phyloP scores from a whole-genome alignment of 78 protist genomes.

The Planoprotostelium fungivorum region DNA sequence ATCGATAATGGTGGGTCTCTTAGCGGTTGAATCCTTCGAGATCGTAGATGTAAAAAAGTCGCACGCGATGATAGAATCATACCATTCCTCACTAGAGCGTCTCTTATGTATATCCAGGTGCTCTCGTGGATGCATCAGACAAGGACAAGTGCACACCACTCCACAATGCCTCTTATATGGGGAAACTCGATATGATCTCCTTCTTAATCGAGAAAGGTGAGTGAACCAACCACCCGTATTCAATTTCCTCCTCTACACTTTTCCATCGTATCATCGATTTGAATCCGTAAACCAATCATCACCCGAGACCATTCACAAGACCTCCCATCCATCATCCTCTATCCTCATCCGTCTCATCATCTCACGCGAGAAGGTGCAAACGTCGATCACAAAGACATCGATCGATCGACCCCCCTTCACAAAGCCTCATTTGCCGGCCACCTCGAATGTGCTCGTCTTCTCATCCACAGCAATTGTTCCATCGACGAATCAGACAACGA shows the following conservation, averaged over 20 bases:
- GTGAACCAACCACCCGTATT: too few relatives aligned
- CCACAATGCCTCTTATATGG: not conserved
- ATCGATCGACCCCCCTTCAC: slow-evolving; percentile 62
- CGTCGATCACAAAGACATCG: slow-evolving; percentile 55
- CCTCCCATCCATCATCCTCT: not conserved
- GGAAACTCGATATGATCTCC: not conserved
- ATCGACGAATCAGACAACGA: slow-evolving; percentile 51
- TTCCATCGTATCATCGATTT: too few relatives aligned
- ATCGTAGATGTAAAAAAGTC: not conserved
- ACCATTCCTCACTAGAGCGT: too few relatives aligned
- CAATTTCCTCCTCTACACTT: too few relatives aligned
- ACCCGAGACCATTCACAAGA: too few relatives aligned
- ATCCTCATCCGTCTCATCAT: not conserved
- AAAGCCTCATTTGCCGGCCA: slow-evolving; percentile 52
- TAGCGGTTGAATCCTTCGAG: not conserved
- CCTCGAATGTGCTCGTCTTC: slow-evolving; percentile 47
- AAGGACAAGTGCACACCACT: not conserved
- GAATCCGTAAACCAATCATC: too few relatives aligned
- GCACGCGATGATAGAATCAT: too few relatives aligned
- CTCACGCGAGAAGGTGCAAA: slow-evolving; percentile 40
- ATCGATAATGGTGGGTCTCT: not conserved
- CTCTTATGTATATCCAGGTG: not conserved
- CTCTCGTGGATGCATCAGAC: not conserved
- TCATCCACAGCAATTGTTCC: slow-evolving; percentile 41
- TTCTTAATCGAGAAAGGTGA: not conserved